Evolutionary conservation across 169 alveolate species (phyloP).

Genomic region (Plasmodium falciparum): DNA sequence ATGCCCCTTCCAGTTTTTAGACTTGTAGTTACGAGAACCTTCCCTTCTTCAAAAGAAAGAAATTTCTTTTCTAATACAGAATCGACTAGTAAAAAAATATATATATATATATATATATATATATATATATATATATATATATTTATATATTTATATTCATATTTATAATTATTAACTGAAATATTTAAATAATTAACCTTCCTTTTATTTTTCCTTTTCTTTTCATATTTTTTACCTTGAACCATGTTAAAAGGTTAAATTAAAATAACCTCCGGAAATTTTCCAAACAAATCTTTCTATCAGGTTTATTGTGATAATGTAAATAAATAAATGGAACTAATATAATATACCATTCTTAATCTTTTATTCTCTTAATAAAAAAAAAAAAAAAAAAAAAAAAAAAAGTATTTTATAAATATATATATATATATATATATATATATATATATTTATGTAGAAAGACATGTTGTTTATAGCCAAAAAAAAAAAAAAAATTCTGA

Average conservation of each 20-base stretch:
- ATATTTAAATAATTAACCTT: not conserved
- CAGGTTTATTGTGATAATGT: too few relatives aligned
- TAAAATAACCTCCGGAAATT: not conserved
- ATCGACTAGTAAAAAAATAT: constrained; percentile 4
- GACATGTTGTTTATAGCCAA: too few relatives aligned
- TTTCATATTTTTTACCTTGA: not conserved
- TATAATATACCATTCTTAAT: too few relatives aligned
- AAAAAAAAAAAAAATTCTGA: too few relatives aligned
- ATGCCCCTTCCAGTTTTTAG: constrained; percentile 67
- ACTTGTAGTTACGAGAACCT: constrained; percentile 43
- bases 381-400: too few relatives aligned
- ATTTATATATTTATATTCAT: not conserved
- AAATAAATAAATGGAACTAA: too few relatives aligned
- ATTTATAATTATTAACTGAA: not conserved
- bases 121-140: not conserved
- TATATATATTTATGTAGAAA: too few relatives aligned
- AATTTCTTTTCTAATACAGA: constrained; percentile 16
- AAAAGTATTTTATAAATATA: too few relatives aligned
- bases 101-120: not conserved
- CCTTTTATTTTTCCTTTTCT: not conserved
- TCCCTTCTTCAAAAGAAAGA: constrained; percentile 70
- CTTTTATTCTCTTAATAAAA: too few relatives aligned
- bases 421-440: too few relatives aligned
- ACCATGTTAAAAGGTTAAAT: not conserved
- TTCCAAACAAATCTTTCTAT: too few relatives aligned